Evolutionary conservation across 2,329 filamentous ascomycete species (phyloP).

Genomic region (Pseudocercospora ulei): DNA sequence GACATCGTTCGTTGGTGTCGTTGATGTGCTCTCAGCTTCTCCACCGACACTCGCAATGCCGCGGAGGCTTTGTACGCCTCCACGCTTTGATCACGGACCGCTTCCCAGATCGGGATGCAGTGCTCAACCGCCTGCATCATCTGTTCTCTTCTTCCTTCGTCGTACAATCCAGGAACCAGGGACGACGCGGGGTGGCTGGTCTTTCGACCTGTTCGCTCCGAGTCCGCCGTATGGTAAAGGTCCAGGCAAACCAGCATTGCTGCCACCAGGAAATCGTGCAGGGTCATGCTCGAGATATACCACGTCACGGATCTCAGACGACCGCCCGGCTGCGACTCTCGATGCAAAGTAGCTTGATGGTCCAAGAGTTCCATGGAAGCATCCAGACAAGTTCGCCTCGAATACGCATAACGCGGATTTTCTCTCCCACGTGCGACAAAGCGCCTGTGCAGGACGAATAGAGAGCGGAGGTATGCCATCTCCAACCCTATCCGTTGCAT

Average conservation of each 20-base stretch:
- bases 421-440: slow-evolving; percentile 70
- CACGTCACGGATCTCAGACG: slow-evolving; percentile 64
- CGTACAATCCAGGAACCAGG: slow-evolving; percentile 35
- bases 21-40: slow-evolving; percentile 56
- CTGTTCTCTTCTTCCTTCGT: slow-evolving; percentile 49
- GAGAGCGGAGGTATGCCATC: slow-evolving; percentile 75
- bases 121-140: slow-evolving; percentile 68
- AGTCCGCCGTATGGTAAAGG: slow-evolving; percentile 57
- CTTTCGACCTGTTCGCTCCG: slow-evolving; percentile 36
- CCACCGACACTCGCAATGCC: slow-evolving; percentile 72
- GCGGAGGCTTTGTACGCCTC: slow-evolving; percentile 81
- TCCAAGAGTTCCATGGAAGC: slow-evolving; percentile 71
- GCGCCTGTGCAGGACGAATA: slow-evolving; percentile 80
- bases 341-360: slow-evolving; percentile 65
- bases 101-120: slow-evolving; percentile 70
- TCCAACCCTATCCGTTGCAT: slow-evolving; percentile 78
- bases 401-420: slow-evolving; percentile 74
- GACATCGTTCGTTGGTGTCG: slow-evolving; percentile 9
- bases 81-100: slow-evolving; percentile 65
- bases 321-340: slow-evolving; percentile 62
- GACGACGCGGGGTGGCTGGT: slow-evolving; percentile 22
- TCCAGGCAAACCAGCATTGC: slow-evolving; percentile 78
- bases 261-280: slow-evolving; percentile 75
- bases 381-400: slow-evolving; percentile 72
- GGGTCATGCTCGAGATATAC: slow-evolving; percentile 69